Evolutionary conservation across 371 early-diverging fungal species (phyloP).

Genomic region (Rhizomucor pusillus): DNA sequence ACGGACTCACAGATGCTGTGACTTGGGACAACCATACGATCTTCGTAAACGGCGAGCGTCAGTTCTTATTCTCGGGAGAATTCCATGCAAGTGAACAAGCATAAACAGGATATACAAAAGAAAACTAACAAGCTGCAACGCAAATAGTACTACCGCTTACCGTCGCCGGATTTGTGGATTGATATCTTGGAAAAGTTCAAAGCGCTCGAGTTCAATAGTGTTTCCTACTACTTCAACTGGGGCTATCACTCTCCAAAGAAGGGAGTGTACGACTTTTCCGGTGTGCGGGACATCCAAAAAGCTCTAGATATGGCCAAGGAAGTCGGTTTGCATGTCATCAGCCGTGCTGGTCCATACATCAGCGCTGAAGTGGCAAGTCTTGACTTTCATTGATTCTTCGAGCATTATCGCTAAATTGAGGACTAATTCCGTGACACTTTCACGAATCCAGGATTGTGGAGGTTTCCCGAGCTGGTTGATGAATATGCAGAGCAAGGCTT

Average conservation of each 20-base stretch:
- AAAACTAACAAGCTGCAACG: neutral
- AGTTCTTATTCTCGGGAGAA: slow-evolving; percentile 12
- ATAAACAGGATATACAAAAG: too few species aligned
- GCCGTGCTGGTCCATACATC: slow-evolving; percentile 26
- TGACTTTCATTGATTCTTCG: too few species aligned
- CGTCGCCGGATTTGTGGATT: slow-evolving; percentile 14
- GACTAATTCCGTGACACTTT: too few species aligned
- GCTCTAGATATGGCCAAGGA: slow-evolving; percentile 15
- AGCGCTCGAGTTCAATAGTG: slow-evolving; percentile 20
- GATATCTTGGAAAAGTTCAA: slow-evolving; percentile 24
- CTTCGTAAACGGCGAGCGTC: slow-evolving; percentile 14
- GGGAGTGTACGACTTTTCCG: slow-evolving; percentile 18
- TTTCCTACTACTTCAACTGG: slow-evolving; percentile 25
- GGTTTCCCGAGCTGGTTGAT: slow-evolving; percentile 14
- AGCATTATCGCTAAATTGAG: too few species aligned
- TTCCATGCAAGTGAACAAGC: slow-evolving; percentile 9
- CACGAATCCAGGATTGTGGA: slow-evolving; percentile 18
- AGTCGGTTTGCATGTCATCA: slow-evolving; percentile 17
- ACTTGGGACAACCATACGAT: slow-evolving; percentile 19
- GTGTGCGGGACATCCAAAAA: slow-evolving; percentile 23
- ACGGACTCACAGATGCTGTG: slow-evolving; percentile 8
- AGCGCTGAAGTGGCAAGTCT: slow-evolving; percentile 15
- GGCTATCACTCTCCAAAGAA: slow-evolving; percentile 22
- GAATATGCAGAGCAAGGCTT: slow-evolving; percentile 3
- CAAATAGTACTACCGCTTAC: slow-evolving; percentile 14